These are phyloP conservation scores for Rossbeevera mucosa DNA, from an alignment of 768 basidiomycete genomes.

Conservation along the genomic window DNA sequence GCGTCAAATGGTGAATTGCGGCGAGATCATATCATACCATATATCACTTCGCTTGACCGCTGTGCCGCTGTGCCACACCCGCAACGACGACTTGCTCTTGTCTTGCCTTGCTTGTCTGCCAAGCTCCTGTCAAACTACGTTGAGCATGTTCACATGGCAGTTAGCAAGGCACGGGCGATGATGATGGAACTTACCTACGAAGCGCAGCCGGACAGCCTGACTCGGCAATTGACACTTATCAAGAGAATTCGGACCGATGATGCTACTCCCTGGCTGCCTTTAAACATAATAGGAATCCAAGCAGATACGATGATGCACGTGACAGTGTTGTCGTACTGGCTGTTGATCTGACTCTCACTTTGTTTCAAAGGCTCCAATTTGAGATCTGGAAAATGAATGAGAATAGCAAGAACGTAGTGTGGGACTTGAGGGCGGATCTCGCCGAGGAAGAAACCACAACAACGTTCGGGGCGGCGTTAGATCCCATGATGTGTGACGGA, in stretches of 20 bases:
- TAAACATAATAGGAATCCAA: neutral
- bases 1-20: neutral
- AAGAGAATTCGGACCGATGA: slow-evolving; percentile 6
- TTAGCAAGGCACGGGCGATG: slow-evolving; percentile 17
- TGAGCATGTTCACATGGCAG: slow-evolving; percentile 7
- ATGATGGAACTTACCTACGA: neutral
- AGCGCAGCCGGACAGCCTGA: slow-evolving; percentile 1
- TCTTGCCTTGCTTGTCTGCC: slow-evolving; percentile 10
- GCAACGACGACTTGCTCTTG: slow-evolving; percentile 11
- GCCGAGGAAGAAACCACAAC: slow-evolving; percentile 3
- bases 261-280: neutral
- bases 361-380: slow-evolving; percentile 14
- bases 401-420: neutral
- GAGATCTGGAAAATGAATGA: slow-evolving; percentile 20
- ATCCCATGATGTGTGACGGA: neutral
- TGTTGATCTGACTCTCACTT: slow-evolving; percentile 21
- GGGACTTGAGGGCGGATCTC: slow-evolving; percentile 29
- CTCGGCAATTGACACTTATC: slow-evolving; percentile 8
- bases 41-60: neutral
- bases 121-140: neutral
- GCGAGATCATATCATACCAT: neutral
- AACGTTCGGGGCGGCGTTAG: slow-evolving; percentile 20
- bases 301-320: neutral
- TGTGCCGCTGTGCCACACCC: neutral
- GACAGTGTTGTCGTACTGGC: neutral